A percentile compares a stretch with the other conserved stretches of the same genome.
Conservation (phyloP, 805 yeast genomes). For the Hanseniaspora valbyensis region DNA sequence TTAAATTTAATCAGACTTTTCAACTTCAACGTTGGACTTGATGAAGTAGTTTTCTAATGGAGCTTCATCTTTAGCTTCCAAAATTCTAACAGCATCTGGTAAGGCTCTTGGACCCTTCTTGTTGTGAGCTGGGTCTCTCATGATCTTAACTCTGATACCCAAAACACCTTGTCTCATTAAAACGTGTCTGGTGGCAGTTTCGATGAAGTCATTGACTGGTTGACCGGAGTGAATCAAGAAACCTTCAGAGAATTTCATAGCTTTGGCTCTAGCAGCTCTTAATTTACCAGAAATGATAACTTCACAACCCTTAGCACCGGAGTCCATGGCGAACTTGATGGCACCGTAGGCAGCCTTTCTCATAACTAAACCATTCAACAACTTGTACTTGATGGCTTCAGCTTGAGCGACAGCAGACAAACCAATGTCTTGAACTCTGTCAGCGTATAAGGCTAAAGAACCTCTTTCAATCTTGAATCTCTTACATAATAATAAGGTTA, state of each 20-base stretch:
- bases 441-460: constrained; percentile 89
- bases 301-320: constrained; percentile 99
- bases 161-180: constrained; percentile 99
- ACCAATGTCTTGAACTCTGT: constrained; percentile 99
- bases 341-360: constrained; percentile 99
- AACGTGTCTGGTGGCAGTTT: constrained; percentile 98
- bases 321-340: constrained; percentile 98
- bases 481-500: constrained; percentile 94
- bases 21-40: constrained; percentile 47
- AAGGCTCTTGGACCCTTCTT: constrained; percentile 78
- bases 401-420: constrained; percentile 99
- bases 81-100: constrained; percentile 88
- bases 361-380: constrained; percentile 96
- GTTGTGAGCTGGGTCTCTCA: constrained; percentile 94
- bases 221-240: constrained; percentile 99
- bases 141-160: constrained; percentile 98
- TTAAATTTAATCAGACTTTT: constrained; percentile 12
- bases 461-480: constrained; percentile 96
- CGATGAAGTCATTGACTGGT: constrained; percentile 98
- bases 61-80: constrained; percentile 93
- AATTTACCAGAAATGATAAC: constrained; percentile 99
- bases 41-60: constrained; percentile 69
- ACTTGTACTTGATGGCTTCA: constrained; percentile 96
- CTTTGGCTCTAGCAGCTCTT: constrained; percentile 99
- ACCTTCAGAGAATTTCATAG: constrained; percentile 99